Conservation (phyloP, 2,329 filamentous ascomycete genomes). For the Aspergillus sp. region DNA sequence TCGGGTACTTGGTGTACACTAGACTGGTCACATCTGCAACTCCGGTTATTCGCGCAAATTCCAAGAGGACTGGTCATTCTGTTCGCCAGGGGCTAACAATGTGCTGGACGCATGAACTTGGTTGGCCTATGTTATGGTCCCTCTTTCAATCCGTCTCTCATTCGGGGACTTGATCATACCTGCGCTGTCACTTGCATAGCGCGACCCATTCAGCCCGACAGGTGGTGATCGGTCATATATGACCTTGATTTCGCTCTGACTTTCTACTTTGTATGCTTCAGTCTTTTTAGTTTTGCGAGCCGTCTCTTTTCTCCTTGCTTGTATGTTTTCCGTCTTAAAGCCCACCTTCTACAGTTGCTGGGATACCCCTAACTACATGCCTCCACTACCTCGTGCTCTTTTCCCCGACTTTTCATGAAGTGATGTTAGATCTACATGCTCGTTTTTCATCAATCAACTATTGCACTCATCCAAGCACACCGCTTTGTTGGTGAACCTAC, state of each 20-base stretch:
- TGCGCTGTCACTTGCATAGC: background rate
- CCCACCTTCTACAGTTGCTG: slow-evolving; percentile 15
- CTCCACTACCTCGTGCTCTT: slow-evolving; percentile 10
- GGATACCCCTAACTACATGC: slow-evolving; percentile 35
- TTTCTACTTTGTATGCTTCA: slow-evolving; percentile 16
- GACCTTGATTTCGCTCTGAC: slow-evolving; percentile 10
- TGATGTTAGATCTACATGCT: slow-evolving; percentile 6
- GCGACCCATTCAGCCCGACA: no score
- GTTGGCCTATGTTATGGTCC: slow-evolving; percentile 5
- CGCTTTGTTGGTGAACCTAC: background rate
- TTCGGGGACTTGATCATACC: slow-evolving; percentile 6
- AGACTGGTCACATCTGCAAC: background rate
- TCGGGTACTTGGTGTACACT: background rate
- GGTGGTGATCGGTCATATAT: background rate
- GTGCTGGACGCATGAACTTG: slow-evolving; percentile 25
- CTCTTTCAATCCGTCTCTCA: slow-evolving; percentile 15
- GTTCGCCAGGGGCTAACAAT: slow-evolving; percentile 19
- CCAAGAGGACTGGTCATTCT: background rate
- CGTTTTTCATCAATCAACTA: background rate
- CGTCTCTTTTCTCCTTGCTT: slow-evolving; percentile 15
- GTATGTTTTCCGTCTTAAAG: slow-evolving; percentile 18
- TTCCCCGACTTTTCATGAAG: slow-evolving; percentile 11
- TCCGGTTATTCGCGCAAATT: background rate
- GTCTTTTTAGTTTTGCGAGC: slow-evolving; percentile 8
- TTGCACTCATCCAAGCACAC: background rate